phyloP scores from a whole-genome alignment of 2,329 filamentous ascomycete species.

The Teratosphaeriaceae sp. region DNA sequence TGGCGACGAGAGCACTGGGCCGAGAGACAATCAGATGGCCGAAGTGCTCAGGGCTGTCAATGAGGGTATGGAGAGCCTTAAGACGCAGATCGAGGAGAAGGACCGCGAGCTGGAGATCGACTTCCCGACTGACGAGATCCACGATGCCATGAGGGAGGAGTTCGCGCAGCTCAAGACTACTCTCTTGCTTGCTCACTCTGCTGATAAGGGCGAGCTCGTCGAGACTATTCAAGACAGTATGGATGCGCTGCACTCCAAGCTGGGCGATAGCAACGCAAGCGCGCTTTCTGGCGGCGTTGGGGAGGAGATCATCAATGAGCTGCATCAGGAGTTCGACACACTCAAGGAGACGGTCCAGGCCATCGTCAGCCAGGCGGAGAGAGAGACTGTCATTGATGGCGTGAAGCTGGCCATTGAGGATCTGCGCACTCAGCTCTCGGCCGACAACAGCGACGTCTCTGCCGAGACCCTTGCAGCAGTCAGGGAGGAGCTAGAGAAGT shows the following conservation, averaged over 20 bases:
- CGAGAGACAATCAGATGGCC: slow-evolving; percentile 18
- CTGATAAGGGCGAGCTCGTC: slow-evolving; percentile 55
- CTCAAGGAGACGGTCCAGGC: slow-evolving; percentile 52
- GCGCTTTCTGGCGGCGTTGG: slow-evolving; percentile 28
- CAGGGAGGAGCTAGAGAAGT: slow-evolving; percentile 35
- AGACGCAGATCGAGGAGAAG: slow-evolving; percentile 19
- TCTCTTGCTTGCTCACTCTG: slow-evolving; percentile 55
- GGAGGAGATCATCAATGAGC: slow-evolving; percentile 40
- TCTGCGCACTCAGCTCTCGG: slow-evolving; percentile 32
- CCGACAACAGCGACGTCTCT: slow-evolving; percentile 35
- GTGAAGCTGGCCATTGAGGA: slow-evolving; percentile 46
- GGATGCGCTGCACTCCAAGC: slow-evolving; percentile 40
- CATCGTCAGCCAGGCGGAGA: slow-evolving; percentile 44
- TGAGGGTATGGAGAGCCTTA: slow-evolving; percentile 26
- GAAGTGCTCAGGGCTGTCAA: slow-evolving; percentile 27
- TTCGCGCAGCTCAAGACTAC: slow-evolving; percentile 75
- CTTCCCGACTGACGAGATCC: slow-evolving; percentile 38
- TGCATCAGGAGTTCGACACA: slow-evolving; percentile 56
- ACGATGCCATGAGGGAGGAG: slow-evolving; percentile 71
- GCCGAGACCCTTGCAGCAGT: slow-evolving; percentile 37
- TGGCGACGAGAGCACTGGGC: slow-evolving; percentile 18
- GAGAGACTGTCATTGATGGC: slow-evolving; percentile 60
- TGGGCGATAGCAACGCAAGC: slow-evolving; percentile 32
- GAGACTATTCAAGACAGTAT: slow-evolving; percentile 51
- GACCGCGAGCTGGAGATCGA: slow-evolving; percentile 36